These are phyloP conservation scores for Yamadazyma triangularis DNA, from an alignment of 1,139 yeast genomes.

Conservation along the genomic window DNA sequence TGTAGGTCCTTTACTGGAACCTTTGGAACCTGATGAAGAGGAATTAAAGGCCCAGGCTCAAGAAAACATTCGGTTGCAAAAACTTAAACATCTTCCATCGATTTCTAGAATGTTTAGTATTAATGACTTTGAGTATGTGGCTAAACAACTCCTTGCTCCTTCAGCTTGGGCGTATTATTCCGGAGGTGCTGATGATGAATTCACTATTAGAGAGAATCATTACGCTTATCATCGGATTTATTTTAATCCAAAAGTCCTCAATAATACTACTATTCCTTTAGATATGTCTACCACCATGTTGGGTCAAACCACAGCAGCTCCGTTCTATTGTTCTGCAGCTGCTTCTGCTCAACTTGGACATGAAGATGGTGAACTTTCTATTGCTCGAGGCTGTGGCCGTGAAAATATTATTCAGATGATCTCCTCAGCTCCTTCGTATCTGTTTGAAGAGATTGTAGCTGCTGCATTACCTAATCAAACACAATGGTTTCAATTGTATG, in stretches of 20 bases:
- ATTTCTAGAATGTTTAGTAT: slow-evolving; percentile 53
- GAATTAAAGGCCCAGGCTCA: slow-evolving; percentile 1
- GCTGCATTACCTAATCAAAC: slow-evolving; percentile 13
- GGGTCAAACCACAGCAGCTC: slow-evolving; percentile 45
- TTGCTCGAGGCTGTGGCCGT: slow-evolving; percentile 46
- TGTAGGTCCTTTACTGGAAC: slow-evolving; percentile 5
- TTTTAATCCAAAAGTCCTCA: slow-evolving; percentile 71
- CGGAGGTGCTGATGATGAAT: slow-evolving; percentile 86
- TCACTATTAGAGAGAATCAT: slow-evolving; percentile 79
- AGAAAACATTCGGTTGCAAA: not conserved
- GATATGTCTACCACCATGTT: slow-evolving; percentile 51
- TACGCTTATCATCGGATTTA: slow-evolving; percentile 74
- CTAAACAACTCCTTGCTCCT: slow-evolving; percentile 60
- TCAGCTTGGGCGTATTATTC: slow-evolving; percentile 86
- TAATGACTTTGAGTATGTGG: slow-evolving; percentile 73
- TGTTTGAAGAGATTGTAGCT: slow-evolving; percentile 52
- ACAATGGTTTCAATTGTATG: slow-evolving; percentile 47
- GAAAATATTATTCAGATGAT: slow-evolving; percentile 52
- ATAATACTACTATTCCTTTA: slow-evolving; percentile 46
- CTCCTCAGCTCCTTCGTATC: slow-evolving; percentile 51
- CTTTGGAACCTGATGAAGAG: slow-evolving; percentile 3
- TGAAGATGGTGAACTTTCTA: slow-evolving; percentile 49
- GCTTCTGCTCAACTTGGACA: slow-evolving; percentile 55
- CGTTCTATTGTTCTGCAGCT: slow-evolving; percentile 57
- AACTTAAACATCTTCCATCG: slow-evolving; percentile 49